These are phyloP conservation scores for Solanum hybrid DNA, from an alignment of 305 asterid genomes.

Conservation along the genomic window DNA sequence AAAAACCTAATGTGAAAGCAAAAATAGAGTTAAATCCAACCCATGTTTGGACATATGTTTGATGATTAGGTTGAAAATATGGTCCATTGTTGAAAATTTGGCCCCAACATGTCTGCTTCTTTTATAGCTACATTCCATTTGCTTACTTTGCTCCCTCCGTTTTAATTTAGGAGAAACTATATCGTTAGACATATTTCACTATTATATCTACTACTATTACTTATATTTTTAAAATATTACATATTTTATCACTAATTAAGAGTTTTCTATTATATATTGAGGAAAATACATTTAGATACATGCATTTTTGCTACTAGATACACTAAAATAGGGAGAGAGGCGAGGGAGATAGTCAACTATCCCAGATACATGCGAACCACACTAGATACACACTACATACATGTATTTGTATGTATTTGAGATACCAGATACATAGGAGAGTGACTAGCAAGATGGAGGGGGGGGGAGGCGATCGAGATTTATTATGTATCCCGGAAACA, in stretches of 20 bases:
- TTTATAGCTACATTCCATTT: background rate
- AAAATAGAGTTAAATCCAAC: too few species aligned
- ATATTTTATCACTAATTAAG: too few species aligned
- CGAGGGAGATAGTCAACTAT: background rate
- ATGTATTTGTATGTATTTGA: background rate
- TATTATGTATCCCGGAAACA: background rate
- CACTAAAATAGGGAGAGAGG: too few species aligned
- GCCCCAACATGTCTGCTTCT: conserved; percentile 8
- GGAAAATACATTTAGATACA: background rate
- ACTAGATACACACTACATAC: too few species aligned
- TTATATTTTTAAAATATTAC: too few species aligned
- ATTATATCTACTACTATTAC: too few species aligned
- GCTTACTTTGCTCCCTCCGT: background rate
- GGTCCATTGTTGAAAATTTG: background rate
- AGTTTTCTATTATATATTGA: too few species aligned
- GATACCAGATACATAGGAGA: background rate
- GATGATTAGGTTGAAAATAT: too few species aligned
- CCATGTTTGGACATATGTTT: too few species aligned
- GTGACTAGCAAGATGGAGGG: background rate
- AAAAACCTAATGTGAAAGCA: too few species aligned
- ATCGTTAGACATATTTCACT: background rate
- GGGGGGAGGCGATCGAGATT: background rate
- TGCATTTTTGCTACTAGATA: background rate
- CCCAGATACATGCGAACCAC: accelerated
- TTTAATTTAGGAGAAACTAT: too few species aligned